Percentiles rank a stretch among this genome's conserved stretches.
phyloP scores from a whole-genome alignment of 1,284 basidiomycete species.

The Ustilago curta region DNA sequence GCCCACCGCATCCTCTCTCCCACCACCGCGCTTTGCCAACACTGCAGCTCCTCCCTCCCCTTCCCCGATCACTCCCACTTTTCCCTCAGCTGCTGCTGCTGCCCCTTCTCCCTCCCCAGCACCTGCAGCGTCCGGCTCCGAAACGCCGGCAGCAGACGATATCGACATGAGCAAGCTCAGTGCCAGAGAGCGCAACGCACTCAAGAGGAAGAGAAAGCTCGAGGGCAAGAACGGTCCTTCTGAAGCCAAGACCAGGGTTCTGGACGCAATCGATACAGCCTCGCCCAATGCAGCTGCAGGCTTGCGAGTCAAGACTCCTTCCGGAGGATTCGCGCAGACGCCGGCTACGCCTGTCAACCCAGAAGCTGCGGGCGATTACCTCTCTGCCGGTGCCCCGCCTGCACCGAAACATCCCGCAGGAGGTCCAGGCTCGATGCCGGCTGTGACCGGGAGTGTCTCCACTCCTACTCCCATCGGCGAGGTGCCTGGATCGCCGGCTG shows the following conservation, averaged over 20 bases:
- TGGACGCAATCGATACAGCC: conserved; percentile 71
- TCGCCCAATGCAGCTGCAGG: conserved; percentile 23
- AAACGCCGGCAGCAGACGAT: conserved; percentile 48
- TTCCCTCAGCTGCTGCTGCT: conserved; percentile 11
- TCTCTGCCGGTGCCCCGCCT: conserved; percentile 28
- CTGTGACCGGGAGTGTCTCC: conserved; percentile 35
- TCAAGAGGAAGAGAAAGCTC: conserved; percentile 89
- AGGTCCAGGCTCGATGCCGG: conserved; percentile 40
- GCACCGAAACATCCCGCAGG: conserved; percentile 46
- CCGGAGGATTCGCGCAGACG: conserved; percentile 25
- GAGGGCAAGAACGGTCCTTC: conserved; percentile 74
- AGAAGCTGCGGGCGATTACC: conserved; percentile 29
- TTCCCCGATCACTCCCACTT: conserved; percentile 25
- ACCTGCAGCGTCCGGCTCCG: conserved; percentile 18
- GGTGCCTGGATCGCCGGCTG: conserved; percentile 29
- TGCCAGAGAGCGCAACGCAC: conserved; percentile 86
- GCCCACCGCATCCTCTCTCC: conserved; percentile 12
- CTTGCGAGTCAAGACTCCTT: conserved; percentile 46
- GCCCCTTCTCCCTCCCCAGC: conserved; percentile 32
- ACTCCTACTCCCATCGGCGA: conserved; percentile 47
- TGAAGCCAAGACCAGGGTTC: conserved; percentile 40
- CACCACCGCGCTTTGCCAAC: conserved; percentile 33
- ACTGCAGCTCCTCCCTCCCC: conserved; percentile 27
- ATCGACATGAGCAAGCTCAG: conserved; percentile 64
- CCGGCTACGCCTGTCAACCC: conserved; percentile 36